These are phyloP conservation scores for Coniochaeta ligniaria DNA, from an alignment of 2,329 filamentous ascomycete genomes.

Conservation along the genomic window DNA sequence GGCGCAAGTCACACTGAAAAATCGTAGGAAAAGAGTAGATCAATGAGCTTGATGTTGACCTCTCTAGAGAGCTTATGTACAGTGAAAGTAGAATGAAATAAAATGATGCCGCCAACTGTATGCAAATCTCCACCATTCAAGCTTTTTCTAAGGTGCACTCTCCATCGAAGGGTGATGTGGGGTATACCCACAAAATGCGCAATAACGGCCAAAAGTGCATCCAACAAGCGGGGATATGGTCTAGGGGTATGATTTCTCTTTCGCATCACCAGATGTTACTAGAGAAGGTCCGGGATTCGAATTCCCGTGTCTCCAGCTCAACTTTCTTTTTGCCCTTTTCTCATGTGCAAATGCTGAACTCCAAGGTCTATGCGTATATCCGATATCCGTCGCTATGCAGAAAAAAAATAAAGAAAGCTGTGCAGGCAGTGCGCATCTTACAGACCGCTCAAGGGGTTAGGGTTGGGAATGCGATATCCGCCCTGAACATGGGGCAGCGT, in stretches of 20 bases:
- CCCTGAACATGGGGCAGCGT: conserved; percentile 25
- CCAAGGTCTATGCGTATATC: neutral
- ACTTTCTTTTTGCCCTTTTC: neutral
- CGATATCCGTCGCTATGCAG: neutral
- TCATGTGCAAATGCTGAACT: neutral
- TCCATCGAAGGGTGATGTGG: too few relatives aligned
- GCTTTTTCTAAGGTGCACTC: neutral
- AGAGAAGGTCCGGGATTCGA: conserved; percentile 2
- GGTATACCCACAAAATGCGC: too few relatives aligned
- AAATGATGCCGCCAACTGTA: too few relatives aligned
- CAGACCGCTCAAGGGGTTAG: conserved; percentile 32
- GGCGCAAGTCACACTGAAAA: too few relatives aligned
- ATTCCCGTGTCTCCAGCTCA: neutral
- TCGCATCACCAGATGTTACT: neutral
- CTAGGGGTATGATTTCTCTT: conserved; percentile 4
- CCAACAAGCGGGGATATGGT: neutral
- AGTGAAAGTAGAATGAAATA: too few relatives aligned
- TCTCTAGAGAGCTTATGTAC: too few relatives aligned
- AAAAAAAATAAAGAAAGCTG: neutral
- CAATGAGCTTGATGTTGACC: too few relatives aligned
- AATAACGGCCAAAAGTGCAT: too few relatives aligned
- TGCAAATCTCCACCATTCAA: too few relatives aligned
- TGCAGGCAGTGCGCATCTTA: conserved; percentile 6
- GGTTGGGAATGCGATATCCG: conserved; percentile 30
- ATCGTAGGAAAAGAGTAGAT: too few relatives aligned